Evolutionary conservation across 305 asterid species (phyloP).

Genomic region (Ajuga reptans): DNA sequence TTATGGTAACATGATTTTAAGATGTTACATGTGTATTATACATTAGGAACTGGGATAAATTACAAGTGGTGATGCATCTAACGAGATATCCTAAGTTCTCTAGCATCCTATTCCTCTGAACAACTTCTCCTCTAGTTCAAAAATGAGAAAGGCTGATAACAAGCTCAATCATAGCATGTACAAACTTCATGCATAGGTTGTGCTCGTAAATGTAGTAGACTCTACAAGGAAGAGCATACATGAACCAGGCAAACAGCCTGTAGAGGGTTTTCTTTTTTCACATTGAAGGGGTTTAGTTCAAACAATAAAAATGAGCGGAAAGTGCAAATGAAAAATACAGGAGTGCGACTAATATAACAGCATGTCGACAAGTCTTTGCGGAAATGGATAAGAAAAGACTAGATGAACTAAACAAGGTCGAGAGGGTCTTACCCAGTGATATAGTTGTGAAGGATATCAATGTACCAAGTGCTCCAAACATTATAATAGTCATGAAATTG

Average conservation of each 20-base stretch:
- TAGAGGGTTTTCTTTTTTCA: not conserved
- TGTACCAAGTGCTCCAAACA: slow-evolving; percentile 88
- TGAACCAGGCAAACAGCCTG: not conserved
- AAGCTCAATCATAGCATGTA: not conserved
- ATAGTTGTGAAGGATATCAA: slow-evolving; percentile 68
- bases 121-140: slow-evolving; percentile 10
- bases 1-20: slow-evolving; percentile 5
- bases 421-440: slow-evolving; percentile 58
- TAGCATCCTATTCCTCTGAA: not conserved
- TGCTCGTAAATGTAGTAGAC: not conserved
- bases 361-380: not conserved
- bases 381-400: not conserved
- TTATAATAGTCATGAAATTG: slow-evolving; percentile 74
- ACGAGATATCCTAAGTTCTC: not conserved
- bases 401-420: slow-evolving; percentile 21
- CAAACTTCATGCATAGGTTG: not conserved
- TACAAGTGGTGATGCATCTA: slow-evolving; percentile 1
- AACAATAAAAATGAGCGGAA: slow-evolving; percentile 6
- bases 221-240: slow-evolving; percentile 17
- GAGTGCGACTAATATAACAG: not conserved
- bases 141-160: not conserved
- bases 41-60: not conserved
- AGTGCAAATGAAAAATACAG: not conserved
- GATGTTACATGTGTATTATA: not conserved
- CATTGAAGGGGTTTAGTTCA: slow-evolving; percentile 8